Evolutionary conservation across 495 filamentous ascomycete genomes (phyloP), one percentile per base, ranked within the genome.

Genomic region (Penicillium diatomitis): DNA sequence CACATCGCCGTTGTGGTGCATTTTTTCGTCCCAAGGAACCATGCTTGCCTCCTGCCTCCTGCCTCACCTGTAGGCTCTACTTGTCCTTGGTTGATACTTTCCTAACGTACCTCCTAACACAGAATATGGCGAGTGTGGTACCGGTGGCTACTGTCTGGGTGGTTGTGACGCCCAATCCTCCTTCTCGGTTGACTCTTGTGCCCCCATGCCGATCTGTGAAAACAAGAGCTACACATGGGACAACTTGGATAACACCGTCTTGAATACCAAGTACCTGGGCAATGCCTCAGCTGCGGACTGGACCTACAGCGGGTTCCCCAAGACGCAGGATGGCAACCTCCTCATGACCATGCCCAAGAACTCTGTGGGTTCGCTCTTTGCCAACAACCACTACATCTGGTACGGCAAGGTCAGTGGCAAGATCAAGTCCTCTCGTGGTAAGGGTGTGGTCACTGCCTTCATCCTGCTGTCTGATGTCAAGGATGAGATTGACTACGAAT

Each of bases 401-500:
- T 98, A 98, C 64, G 92, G 92, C 60, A 95, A 85, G 66, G 80
- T 97, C 53, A 85, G 82, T 58, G 89, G 87, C 11, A 85, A 73
- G 29, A 72, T 98, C 66, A 95, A 90, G 78, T 90, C 88, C 5
- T 86, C 84, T 49, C 81, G 85, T 56, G 90, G 88, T 38, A 64
- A 70, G 31, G 92, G 92, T 72, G 92, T 97, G 32, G 88, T 98
- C 4, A 89, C 90, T 20, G 92, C 90, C 9, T 98, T 98, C 65
- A 97, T 98, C 64, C 72, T 97, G 54, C 77, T 96, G 57, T 85
- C 83, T 32, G 92, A 97, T 63, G 86, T 92, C 58, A 95, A 96
- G 72, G 92, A 98, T 60, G 92, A 98, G 66, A 95, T 98, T 60
- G 92, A 98, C 66, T 96, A 86, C 62, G 92, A 98, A 70, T 98